These are phyloP conservation scores for Lactarius evosmus DNA, from an alignment of 768 basidiomycete species.

Conservation along the genomic window DNA sequence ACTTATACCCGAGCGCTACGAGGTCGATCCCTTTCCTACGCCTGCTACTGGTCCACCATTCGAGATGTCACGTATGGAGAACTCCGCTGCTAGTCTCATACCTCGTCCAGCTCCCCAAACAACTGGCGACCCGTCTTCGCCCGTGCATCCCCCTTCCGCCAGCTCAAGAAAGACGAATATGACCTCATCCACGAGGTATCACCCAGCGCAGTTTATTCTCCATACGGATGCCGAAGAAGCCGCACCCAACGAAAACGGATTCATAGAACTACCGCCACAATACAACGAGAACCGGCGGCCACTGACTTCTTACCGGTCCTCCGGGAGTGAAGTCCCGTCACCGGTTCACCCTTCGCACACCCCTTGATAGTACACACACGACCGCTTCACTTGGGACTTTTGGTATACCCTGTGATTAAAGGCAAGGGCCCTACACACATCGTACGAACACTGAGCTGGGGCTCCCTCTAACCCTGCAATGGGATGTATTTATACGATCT, in stretches of 20 bases:
- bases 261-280: slow-evolving; percentile 74
- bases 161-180: slow-evolving; percentile 2
- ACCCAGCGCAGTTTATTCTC: slow-evolving; percentile 36
- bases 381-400: neutral
- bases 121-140: neutral
- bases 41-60: neutral
- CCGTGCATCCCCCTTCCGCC: neutral
- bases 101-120: neutral
- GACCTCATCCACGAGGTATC: neutral
- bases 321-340: neutral
- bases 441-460: neutral
- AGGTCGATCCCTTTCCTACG: slow-evolving; percentile 2
- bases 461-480: neutral
- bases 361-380: neutral
- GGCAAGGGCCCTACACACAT: neutral
- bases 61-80: slow-evolving; percentile 6
- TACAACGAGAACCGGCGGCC: slow-evolving; percentile 53
- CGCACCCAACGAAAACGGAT: slow-evolving; percentile 44
- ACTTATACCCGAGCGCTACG: neutral
- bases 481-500: neutral
- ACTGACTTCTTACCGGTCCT: neutral
- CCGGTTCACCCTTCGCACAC: neutral
- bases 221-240: slow-evolving; percentile 69
- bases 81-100: slow-evolving; percentile 2
- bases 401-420: neutral